Base-by-base conservation (phyloP, 768 basidiomycete genomes). In the Lepiota brunneoincarnata region DNA sequence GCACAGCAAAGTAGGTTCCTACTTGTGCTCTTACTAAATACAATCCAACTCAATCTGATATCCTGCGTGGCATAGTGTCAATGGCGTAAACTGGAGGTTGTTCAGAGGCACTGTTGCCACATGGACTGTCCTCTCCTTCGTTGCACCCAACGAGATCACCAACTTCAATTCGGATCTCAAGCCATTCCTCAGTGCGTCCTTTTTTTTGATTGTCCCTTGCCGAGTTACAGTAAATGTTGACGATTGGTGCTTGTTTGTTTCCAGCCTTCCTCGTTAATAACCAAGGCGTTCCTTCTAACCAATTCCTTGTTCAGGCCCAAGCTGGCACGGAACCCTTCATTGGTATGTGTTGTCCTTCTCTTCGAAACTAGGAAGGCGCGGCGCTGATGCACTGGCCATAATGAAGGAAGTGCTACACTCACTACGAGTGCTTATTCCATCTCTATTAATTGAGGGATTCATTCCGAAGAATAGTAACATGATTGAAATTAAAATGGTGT, bases 321-420 rank as follows among this genome's bases (percentile, higher is more conserved):
- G 64, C 67, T 20, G 70, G 70, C 41, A 70, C 70, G 1, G 70
- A 72, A 54, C 68, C 69, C 9, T 72, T 72, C 51, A 54, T 66
- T 45, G 68, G 69, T 69, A 20, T n/a, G 45, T 34, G 31, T 20
- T 14, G 17, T 39, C 20, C 56, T 37, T 31, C 7, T 31, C 20
- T 7, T 1, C 42, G 6, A 18, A 10, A 20, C 21, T 45, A 14
- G 1, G 5, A 21, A 46, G 18, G n/a, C 24, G n/a, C 41, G 18
- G n/a, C 24, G n/a, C 41, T 54, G 36, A 51, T 4, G 17, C 35
- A 2, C 36, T 38, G 18, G 2, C 45, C 14, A 40, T 41, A 21
- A 38, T 50, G 46, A 17, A 66, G 69, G 69, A 20, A 67, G 65
- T 48, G 69, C 69, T 6, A 70, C 65, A 14, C 60, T 70, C 44